Evolutionary conservation across 192 early-diverging fungal species (phyloP).

Genomic region (Backusella parvicylindrica): DNA sequence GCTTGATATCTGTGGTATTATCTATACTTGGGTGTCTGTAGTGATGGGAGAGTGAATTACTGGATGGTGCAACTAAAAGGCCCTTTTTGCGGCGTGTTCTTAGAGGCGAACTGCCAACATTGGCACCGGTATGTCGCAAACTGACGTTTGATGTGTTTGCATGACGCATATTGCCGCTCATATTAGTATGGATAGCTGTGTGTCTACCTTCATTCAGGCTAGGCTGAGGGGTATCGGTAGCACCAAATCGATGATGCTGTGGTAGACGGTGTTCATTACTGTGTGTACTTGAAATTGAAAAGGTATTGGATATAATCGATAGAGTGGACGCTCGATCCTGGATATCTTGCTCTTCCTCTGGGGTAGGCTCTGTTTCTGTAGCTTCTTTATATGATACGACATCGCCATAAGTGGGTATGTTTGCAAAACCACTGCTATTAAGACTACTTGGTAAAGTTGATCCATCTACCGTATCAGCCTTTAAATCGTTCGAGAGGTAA

Average conservation of each 20-base stretch:
- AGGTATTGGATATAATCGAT: slow-evolving; percentile 10
- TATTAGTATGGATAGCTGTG: background rate
- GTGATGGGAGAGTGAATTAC: background rate
- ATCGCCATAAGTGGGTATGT: background rate
- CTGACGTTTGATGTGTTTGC: background rate
- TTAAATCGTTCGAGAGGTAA: slow-evolving; percentile 2
- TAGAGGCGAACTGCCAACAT: background rate
- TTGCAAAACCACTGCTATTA: slow-evolving; percentile 22
- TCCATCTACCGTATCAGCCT: background rate
- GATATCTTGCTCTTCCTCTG: slow-evolving; percentile 8
- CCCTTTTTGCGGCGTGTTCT: background rate
- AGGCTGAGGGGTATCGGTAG: background rate
- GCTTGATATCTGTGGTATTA: background rate
- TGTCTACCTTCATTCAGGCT: slow-evolving; percentile 6
- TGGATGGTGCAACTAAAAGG: background rate
- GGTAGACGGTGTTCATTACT: background rate
- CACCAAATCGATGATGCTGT: background rate
- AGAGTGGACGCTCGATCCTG: slow-evolving; percentile 2
- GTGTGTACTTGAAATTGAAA: background rate
- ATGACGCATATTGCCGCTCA: background rate
- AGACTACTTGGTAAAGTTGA: slow-evolving; percentile 11
- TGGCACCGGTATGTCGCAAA: background rate
- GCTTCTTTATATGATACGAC: background rate
- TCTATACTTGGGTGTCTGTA: background rate
- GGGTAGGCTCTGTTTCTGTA: background rate